Evolutionary conservation across 2,329 filamentous ascomycete species (phyloP).

Genomic region (Exophiala phaeomuriformis): DNA sequence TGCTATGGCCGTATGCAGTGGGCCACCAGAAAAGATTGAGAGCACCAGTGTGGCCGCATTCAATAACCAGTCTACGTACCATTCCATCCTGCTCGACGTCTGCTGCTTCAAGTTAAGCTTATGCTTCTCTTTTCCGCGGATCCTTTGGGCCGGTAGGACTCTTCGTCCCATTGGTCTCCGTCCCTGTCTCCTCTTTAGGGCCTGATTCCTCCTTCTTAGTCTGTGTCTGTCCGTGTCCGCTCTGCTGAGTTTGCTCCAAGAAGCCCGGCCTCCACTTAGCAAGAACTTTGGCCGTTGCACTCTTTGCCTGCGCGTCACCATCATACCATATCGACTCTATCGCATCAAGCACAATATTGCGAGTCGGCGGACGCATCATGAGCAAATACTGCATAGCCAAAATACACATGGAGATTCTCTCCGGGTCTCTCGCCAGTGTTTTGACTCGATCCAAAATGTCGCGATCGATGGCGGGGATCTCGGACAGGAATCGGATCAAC

Average conservation of each 20-base stretch:
- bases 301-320: constrained; percentile 45
- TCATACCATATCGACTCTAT: constrained; percentile 52
- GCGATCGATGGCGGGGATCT: constrained; percentile 72
- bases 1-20: constrained; percentile 39
- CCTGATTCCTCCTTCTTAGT: constrained; percentile 14
- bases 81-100: background rate
- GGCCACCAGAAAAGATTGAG: constrained; percentile 33
- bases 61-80: background rate
- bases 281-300: constrained; percentile 48
- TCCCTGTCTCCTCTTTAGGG: background rate
- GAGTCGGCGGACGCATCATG: constrained; percentile 53
- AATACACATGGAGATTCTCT: constrained; percentile 53
- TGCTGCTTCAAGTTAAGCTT: background rate
- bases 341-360: constrained; percentile 51
- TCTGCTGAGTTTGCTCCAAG: constrained; percentile 8
- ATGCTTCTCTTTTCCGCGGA: constrained; percentile 8
- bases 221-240: background rate
- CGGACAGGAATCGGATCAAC: constrained; percentile 81
- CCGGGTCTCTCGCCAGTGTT: constrained; percentile 56
- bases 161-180: constrained; percentile 10
- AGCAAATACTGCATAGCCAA: constrained; percentile 53
- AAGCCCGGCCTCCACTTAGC: constrained; percentile 47
- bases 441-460: constrained; percentile 66
- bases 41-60: constrained; percentile 15
- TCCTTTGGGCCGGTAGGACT: constrained; percentile 6